These are phyloP conservation scores for Purpureocillium takamizusanense DNA, from an alignment of 2,329 filamentous ascomycete genomes.

Conservation along the genomic window DNA sequence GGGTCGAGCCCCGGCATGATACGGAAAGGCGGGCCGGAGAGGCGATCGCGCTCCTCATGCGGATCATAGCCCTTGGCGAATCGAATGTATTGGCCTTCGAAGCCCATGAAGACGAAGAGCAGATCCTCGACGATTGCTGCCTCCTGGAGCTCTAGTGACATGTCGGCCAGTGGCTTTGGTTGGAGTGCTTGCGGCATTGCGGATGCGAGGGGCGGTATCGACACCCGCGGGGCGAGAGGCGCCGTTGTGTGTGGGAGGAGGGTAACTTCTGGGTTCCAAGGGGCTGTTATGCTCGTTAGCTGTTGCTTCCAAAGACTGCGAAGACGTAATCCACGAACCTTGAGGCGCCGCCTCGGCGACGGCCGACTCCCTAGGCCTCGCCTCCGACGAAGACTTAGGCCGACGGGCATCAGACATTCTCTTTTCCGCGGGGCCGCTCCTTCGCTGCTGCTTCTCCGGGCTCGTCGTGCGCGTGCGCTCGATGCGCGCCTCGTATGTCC, in stretches of 20 bases:
- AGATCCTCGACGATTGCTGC: slow-evolving; percentile 81
- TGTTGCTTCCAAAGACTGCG: neutral
- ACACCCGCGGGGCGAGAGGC: slow-evolving; percentile 61
- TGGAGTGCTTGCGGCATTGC: slow-evolving; percentile 66
- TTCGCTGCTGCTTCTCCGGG: slow-evolving; percentile 43
- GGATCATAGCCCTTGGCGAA: slow-evolving; percentile 79
- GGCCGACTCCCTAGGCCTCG: slow-evolving; percentile 33
- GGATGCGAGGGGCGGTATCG: slow-evolving; percentile 62
- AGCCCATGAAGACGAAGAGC: slow-evolving; percentile 94
- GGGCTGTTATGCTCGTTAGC: slow-evolving; percentile 20
- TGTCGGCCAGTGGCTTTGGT: slow-evolving; percentile 57
- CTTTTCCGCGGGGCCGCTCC: slow-evolving; percentile 27
- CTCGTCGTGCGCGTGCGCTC: slow-evolving; percentile 56
- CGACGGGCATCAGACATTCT: slow-evolving; percentile 26
- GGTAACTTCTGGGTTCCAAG: slow-evolving; percentile 74
- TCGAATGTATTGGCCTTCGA: slow-evolving; percentile 94
- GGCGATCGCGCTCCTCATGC: slow-evolving; percentile 72
- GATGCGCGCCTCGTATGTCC: slow-evolving; percentile 46
- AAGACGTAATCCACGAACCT: slow-evolving; percentile 26
- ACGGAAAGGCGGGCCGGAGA: slow-evolving; percentile 73
- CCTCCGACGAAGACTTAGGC: slow-evolving; percentile 33
- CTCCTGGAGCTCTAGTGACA: slow-evolving; percentile 78
- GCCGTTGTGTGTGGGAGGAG: slow-evolving; percentile 59
- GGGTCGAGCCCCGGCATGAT: slow-evolving; percentile 80
- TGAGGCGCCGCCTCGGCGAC: slow-evolving; percentile 32